Percentiles rank a stretch among this genome's conserved stretches.
These are phyloP conservation scores for Podospora fimiseda DNA, from an alignment of 495 filamentous ascomycete species.

Conservation along the genomic window DNA sequence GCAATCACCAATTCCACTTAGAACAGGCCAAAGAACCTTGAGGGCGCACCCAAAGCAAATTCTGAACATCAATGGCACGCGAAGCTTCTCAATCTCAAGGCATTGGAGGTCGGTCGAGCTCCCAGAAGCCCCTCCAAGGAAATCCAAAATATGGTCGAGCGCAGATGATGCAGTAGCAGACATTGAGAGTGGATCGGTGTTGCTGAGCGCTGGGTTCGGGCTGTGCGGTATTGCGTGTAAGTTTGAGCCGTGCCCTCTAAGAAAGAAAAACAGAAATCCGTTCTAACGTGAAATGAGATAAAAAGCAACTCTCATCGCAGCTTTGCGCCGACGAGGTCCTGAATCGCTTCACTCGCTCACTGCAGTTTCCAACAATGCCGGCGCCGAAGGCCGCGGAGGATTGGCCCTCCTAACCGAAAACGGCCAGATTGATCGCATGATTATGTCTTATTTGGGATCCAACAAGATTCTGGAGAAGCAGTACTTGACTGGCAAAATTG, in stretches of 20 bases:
- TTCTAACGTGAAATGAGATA: not conserved
- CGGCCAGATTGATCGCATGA: conserved; percentile 53
- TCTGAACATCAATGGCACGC: not conserved
- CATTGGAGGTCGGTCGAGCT: conserved; percentile 16
- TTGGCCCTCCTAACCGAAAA: conserved; percentile 46
- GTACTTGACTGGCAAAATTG: conserved; percentile 55
- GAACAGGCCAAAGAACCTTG: not conserved
- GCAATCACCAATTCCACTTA: not conserved
- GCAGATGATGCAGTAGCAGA: conserved; percentile 58
- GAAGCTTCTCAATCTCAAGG: conserved; percentile 17
- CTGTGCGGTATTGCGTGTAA: conserved; percentile 55
- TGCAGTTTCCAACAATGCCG: conserved; percentile 62
- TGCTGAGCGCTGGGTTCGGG: conserved; percentile 57
- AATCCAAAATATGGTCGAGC: conserved; percentile 48
- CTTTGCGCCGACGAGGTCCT: conserved; percentile 39
- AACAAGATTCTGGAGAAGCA: conserved; percentile 61
- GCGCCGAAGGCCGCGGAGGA: conserved; percentile 49
- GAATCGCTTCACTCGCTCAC: conserved; percentile 48
- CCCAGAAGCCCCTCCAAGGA: conserved; percentile 29
- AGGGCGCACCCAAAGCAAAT: not conserved
- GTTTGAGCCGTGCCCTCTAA: too few species aligned
- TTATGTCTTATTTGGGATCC: conserved; percentile 55
- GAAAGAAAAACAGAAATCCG: not conserved
- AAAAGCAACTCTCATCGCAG: conserved; percentile 44
- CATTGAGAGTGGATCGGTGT: conserved; percentile 49